Percentiles rank a stretch among this genome's conserved stretches.
These are phyloP conservation scores for Sindora glabra DNA, from an alignment of 306 rosid genomes.

Conservation along the genomic window DNA sequence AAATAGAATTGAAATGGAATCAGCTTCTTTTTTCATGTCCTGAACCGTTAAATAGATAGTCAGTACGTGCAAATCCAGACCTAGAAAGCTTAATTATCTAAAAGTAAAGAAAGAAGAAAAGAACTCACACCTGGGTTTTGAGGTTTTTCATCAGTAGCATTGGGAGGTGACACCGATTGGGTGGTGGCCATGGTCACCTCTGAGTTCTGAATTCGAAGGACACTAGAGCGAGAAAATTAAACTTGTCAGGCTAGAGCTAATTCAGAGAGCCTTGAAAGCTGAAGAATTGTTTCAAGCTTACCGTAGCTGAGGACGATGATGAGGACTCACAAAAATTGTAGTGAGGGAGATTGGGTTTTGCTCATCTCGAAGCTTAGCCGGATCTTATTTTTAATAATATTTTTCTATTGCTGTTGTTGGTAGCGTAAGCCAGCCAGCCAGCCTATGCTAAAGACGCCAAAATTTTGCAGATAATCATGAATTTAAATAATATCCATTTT, in stretches of 20 bases:
- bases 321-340: not conserved
- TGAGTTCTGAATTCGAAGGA: constrained; percentile 2
- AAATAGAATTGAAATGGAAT: too few relatives aligned
- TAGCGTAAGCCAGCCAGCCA: not conserved
- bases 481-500: too few relatives aligned
- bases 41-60: not conserved
- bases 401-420: not conserved
- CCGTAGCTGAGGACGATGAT: not conserved
- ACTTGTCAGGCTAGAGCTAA: not conserved
- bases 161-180: constrained; percentile 32
- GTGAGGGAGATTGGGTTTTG: not conserved
- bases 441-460: not conserved
- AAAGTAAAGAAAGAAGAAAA: not conserved
- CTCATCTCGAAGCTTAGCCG: constrained; percentile 15
- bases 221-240: not conserved
- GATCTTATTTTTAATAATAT: too few relatives aligned
- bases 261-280: not conserved
- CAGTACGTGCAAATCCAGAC: not conserved
- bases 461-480: too few relatives aligned
- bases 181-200: constrained; percentile 36
- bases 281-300: not conserved
- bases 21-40: not conserved
- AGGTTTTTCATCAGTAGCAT: constrained; percentile 21
- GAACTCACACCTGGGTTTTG: constrained; percentile 38
- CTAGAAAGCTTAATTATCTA: not conserved